Base-by-base conservation (phyloP, 1,284 basidiomycete genomes). In the Microbotryum silenes-acaulis region DNA sequence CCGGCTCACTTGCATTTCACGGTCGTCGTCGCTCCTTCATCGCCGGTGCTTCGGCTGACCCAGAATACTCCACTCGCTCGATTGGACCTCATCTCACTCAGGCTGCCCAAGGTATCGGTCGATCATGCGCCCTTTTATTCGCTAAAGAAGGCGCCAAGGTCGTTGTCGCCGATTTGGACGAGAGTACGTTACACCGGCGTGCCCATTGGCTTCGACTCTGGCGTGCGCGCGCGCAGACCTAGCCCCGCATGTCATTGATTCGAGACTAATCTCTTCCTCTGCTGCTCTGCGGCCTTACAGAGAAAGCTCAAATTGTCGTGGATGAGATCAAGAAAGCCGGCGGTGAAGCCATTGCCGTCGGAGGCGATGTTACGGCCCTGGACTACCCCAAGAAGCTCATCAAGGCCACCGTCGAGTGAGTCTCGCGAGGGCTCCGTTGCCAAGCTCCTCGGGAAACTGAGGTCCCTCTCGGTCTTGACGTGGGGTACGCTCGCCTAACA, bases 121-220 rank as follows among this genome's bases (percentile, higher is more conserved):
- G 81, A 48, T 83, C 85, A 53, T 80, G 82, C 50, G 89, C 89
- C 4, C 75, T 89, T 51, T 79, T 89, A 54, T 91, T 89, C 68
- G 86, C 88, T 7, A 84, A 83, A 67, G 89, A 91, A 73, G 89
- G 89, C 27, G 89, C 89, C 18, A 90, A 88, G 74, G 85, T 91
- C 51, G 88, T 91, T 65, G 84, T 86, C 55, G 84, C 84, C 79
- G 88, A 72, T 51, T 57, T 72, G 21, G 71, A 72, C 54, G 64
- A 62, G 29, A 88, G 87, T 89, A 70, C 72, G 83, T 77, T 16
- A 12, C 37, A 14, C 37, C 16, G 4, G 14, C 37, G 37, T 42
- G 37, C 37, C 31, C 31, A 31, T 10, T 42, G 12, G 37, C 37
- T 42, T 42, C 37, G 37, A 42, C 37, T 12, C 16, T 42, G 5